A percentile compares a stretch with the other conserved stretches of the same genome.
phyloP scores from a whole-genome alignment of 208 protist species.

The Trypanosoma boissoni region DNA sequence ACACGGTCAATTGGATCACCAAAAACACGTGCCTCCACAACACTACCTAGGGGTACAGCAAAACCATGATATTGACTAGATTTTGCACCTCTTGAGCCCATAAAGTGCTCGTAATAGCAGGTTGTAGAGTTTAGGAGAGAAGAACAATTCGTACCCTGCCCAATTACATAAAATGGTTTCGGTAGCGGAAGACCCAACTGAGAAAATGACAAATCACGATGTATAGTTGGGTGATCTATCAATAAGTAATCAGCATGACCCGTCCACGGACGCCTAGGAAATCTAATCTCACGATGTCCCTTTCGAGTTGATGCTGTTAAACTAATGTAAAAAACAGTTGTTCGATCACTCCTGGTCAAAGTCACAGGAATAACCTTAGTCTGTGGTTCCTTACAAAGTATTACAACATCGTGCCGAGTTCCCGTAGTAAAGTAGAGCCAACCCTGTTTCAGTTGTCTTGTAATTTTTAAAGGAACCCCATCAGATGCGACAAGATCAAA shows the following conservation, averaged over 20 bases:
- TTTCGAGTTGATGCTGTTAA: slow-evolving; percentile 3
- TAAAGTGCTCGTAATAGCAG: slow-evolving; percentile 70
- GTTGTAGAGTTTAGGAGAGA: slow-evolving; percentile 54
- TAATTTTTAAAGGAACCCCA: slow-evolving; percentile 57
- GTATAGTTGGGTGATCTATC: slow-evolving; percentile 17
- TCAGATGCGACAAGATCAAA: slow-evolving; percentile 65
- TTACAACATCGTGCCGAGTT: slow-evolving; percentile 50
- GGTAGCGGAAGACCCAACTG: slow-evolving; percentile 36
- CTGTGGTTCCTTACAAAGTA: slow-evolving; percentile 38
- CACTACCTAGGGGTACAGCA: slow-evolving; percentile 51
- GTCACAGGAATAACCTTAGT: slow-evolving; percentile 38
- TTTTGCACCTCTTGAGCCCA: slow-evolving; percentile 32
- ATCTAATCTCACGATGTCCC: slow-evolving; percentile 17
- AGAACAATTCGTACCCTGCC: slow-evolving; percentile 62
- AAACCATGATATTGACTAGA: slow-evolving; percentile 55
- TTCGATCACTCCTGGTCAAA: slow-evolving; percentile 25
- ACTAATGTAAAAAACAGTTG: slow-evolving; percentile 54
- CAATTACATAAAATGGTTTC: slow-evolving; percentile 64
- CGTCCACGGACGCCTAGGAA: slow-evolving; percentile 42
- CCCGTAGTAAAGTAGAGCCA: slow-evolving; percentile 86
- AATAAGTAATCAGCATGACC: slow-evolving; percentile 49
- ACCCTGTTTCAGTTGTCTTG: slow-evolving; percentile 28
- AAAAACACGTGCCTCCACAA: slow-evolving; percentile 65
- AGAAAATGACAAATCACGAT: slow-evolving; percentile 70
- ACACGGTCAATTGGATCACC: slow-evolving; percentile 63